These are phyloP conservation scores for Protoeuglena noctilucae DNA, from an alignment of 139 green algal species.

Conservation along the genomic window DNA sequence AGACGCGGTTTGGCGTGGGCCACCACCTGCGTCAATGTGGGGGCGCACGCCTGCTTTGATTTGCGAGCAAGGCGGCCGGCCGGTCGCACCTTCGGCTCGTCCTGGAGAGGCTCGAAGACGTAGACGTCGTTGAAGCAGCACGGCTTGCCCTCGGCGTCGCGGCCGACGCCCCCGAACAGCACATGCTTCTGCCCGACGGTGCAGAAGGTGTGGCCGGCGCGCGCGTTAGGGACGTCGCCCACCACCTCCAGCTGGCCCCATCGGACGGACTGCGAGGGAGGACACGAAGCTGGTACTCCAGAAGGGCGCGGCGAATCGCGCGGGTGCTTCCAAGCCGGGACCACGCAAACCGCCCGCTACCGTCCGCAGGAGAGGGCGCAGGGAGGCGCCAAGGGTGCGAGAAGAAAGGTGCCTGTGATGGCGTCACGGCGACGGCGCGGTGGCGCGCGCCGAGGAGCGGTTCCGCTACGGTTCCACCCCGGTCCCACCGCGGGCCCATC, in stretches of 20 bases:
- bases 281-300: neutral
- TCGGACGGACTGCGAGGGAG: constrained; percentile 16
- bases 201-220: constrained; percentile 61
- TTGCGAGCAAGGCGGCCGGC: neutral
- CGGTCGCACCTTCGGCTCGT: constrained; percentile 22
- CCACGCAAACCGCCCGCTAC: no score
- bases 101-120: constrained; percentile 34
- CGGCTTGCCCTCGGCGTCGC: constrained; percentile 33
- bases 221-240: constrained; percentile 27
- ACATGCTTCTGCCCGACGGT: constrained; percentile 24
- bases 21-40: constrained; percentile 21
- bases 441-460: no score
- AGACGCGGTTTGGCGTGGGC: neutral
- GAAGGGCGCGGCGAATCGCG: no score
- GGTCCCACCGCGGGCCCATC: no score
- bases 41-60: neutral
- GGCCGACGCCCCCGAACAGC: neutral
- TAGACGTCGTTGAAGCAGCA: constrained; percentile 54
- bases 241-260: constrained; percentile 23
- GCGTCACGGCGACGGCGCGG: no score
- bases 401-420: no score
- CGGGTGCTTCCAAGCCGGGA: no score
- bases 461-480: no score
- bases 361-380: no score
- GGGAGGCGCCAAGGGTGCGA: neutral